Evolutionary conservation across 768 basidiomycete genomes (phyloP).

Genomic region (Pleurotus citrinopileatus): DNA sequence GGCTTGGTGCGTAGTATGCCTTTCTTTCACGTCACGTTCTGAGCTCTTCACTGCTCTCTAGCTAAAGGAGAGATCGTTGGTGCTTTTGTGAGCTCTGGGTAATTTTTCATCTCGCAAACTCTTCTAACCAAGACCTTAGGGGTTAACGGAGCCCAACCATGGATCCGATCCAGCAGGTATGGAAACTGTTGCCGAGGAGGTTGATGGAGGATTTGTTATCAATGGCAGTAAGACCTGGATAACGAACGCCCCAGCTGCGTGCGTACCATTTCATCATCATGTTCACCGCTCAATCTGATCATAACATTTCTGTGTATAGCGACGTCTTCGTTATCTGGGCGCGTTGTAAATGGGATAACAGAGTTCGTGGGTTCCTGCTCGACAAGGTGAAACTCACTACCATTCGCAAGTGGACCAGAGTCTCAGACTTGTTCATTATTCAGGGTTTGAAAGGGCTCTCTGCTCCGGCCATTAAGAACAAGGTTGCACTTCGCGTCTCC

Average conservation of each 20-base stretch:
- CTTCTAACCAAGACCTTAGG: slow-evolving; percentile 41
- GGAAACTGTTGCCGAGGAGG: slow-evolving; percentile 89
- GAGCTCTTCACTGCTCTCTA: slow-evolving; percentile 22
- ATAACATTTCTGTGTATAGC: slow-evolving; percentile 31
- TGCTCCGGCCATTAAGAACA: slow-evolving; percentile 89
- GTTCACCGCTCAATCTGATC: slow-evolving; percentile 9
- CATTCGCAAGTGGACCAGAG: not conserved
- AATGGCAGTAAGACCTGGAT: slow-evolving; percentile 99
- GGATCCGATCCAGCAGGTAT: slow-evolving; percentile 98
- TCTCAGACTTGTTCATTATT: not conserved
- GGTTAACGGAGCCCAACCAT: slow-evolving; percentile 94
- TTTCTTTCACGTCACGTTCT: not conserved
- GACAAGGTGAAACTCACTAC: slow-evolving; percentile 64
- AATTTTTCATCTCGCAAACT: not conserved
- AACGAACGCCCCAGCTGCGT: slow-evolving; percentile 90
- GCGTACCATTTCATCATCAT: slow-evolving; percentile 25
- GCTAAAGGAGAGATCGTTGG: slow-evolving; percentile 86
- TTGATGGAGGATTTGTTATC: slow-evolving; percentile 79
- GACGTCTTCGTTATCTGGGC: slow-evolving; percentile 96
- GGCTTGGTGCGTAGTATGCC: slow-evolving; percentile 52
- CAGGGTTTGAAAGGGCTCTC: slow-evolving; percentile 81
- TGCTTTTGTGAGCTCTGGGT: slow-evolving; percentile 73
- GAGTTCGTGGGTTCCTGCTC: slow-evolving; percentile 85
- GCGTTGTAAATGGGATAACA: slow-evolving; percentile 89
- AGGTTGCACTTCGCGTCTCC: slow-evolving; percentile 85